Percentiles rank a stretch among this genome's conserved stretches.
phyloP scores from a whole-genome alignment of 192 early-diverging fungal genomes.

The Podila epicladia region DNA sequence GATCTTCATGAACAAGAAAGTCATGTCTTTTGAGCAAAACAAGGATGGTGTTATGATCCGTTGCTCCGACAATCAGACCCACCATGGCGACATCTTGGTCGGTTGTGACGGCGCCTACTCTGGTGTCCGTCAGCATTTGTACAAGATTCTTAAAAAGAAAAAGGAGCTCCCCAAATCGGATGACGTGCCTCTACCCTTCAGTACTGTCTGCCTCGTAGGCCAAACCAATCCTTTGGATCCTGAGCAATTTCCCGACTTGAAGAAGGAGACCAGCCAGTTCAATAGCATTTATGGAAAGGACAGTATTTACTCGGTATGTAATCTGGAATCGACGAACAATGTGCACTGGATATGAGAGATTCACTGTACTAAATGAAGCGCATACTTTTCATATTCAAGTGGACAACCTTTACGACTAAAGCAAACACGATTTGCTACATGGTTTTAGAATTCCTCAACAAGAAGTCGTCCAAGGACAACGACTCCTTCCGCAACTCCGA shows the following conservation, averaged over 20 bases:
- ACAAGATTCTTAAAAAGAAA: background rate
- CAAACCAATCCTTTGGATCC: background rate
- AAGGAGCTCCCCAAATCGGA: background rate
- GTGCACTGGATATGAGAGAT: background rate
- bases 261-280: background rate
- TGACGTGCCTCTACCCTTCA: background rate
- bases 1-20: too few species aligned
- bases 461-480: background rate
- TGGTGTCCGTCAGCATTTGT: background rate
- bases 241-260: background rate
- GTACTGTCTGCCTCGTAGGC: background rate
- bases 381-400: background rate
- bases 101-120: background rate
- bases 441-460: constrained; percentile 1
- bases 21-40: too few species aligned
- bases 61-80: too few species aligned
- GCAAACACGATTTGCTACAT: background rate
- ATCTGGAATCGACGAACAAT: background rate
- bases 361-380: background rate
- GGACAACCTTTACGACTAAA: constrained; percentile 13
- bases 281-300: too few species aligned
- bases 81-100: background rate
- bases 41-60: too few species aligned
- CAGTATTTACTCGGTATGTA: too few species aligned
- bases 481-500: constrained; percentile 23